These are phyloP conservation scores for Dictyophora rubrovolvata DNA, from an alignment of 768 basidiomycete genomes.

Conservation along the genomic window DNA sequence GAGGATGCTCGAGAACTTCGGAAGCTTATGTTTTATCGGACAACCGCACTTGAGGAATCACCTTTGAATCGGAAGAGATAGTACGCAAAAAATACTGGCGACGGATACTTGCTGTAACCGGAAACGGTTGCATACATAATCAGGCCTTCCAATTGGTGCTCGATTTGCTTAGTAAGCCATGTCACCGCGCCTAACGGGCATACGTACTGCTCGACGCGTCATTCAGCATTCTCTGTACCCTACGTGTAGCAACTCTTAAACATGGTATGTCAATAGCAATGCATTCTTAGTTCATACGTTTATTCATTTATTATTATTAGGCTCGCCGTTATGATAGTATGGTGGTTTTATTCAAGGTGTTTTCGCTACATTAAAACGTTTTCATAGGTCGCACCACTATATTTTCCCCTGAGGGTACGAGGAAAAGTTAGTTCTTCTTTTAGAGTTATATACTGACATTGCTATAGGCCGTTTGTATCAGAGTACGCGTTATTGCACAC, in stretches of 20 bases:
- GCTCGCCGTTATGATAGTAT: constrained; percentile 93
- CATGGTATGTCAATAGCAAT: neutral
- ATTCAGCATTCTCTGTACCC: too few relatives aligned
- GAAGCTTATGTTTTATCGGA: too few relatives aligned
- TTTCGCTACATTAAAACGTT: constrained; percentile 15
- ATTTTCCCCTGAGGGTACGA: constrained; percentile 93
- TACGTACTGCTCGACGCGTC: too few relatives aligned
- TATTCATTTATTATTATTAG: constrained; percentile 29
- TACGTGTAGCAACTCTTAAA: neutral
- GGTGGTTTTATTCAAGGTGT: constrained; percentile 22
- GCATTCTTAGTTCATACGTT: neutral
- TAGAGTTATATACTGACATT: constrained; percentile 2
- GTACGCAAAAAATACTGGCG: too few relatives aligned
- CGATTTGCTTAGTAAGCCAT: too few relatives aligned
- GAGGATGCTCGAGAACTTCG: too few relatives aligned
- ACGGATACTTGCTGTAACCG: too few relatives aligned
- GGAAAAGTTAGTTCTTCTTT: neutral
- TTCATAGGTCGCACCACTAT: constrained; percentile 85
- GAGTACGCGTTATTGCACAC: constrained; percentile 37
- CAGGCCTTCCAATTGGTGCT: too few relatives aligned
- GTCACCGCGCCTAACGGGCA: too few relatives aligned
- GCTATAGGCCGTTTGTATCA: constrained; percentile 88
- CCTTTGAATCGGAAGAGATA: too few relatives aligned
- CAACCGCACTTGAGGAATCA: too few relatives aligned
- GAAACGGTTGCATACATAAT: too few relatives aligned